Percentiles rank a stretch among this genome's conserved stretches.
Conservation (phyloP, 1,284 basidiomycete species). For the Lentinula novae-zelandiae region DNA sequence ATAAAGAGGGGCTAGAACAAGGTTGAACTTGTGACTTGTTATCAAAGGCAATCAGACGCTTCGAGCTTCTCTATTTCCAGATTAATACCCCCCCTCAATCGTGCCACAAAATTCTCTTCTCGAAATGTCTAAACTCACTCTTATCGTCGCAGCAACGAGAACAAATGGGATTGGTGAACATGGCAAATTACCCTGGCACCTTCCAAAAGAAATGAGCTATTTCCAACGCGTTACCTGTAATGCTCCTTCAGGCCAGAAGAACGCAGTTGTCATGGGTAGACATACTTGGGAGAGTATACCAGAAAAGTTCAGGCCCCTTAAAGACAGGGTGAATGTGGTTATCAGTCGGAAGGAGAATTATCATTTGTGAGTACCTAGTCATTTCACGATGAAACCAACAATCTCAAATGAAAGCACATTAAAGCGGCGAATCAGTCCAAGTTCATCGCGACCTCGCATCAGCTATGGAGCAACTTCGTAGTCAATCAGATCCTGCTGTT, state of each 20-base stretch:
- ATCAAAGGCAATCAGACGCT: not conserved
- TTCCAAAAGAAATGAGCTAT: constrained; percentile 91
- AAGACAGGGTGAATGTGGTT: constrained; percentile 78
- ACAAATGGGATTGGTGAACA: constrained; percentile 85
- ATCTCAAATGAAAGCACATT: constrained; percentile 6
- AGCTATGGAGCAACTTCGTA: constrained; percentile 20
- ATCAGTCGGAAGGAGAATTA: constrained; percentile 66
- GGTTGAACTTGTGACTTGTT: not conserved
- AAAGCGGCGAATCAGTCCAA: constrained; percentile 21
- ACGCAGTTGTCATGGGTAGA: constrained; percentile 93
- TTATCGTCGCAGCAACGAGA: constrained; percentile 91
- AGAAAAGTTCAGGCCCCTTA: constrained; percentile 80
- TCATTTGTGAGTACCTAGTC: constrained; percentile 52
- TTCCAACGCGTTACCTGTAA: constrained; percentile 78
- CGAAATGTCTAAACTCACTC: constrained; percentile 62
- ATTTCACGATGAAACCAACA: not conserved
- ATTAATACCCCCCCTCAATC: not conserved
- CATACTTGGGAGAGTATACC: constrained; percentile 99
- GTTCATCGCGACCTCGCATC: constrained; percentile 27
- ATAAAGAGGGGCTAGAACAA: not conserved
- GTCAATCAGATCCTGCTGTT: constrained; percentile 23
- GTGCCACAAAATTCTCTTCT: not conserved
- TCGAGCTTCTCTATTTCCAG: not conserved
- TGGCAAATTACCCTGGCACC: constrained; percentile 83
- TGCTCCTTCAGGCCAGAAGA: constrained; percentile 54